phyloP scores from a whole-genome alignment of 768 basidiomycete genomes.

The Amanita pseudoporphyria region DNA sequence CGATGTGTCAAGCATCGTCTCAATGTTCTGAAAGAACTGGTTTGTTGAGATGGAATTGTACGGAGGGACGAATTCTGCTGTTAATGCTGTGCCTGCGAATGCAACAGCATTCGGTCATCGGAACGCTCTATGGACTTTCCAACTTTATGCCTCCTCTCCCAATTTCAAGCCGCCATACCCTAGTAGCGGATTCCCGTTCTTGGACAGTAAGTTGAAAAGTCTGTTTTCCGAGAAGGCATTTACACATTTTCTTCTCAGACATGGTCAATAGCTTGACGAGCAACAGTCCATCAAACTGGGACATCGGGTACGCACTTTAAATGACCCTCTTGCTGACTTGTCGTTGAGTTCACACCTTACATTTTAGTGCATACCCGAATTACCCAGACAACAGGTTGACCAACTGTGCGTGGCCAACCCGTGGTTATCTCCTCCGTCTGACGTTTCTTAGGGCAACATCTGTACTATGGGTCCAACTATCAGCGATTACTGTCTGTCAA shows the following conservation, averaged over 20 bases:
- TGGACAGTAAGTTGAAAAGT: conserved; percentile 26
- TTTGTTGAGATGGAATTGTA: conserved; percentile 32
- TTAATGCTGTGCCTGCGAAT: conserved; percentile 29
- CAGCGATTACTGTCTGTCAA: conserved; percentile 23
- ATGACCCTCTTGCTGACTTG: not conserved
- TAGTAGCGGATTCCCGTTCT: conserved; percentile 29
- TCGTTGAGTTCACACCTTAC: not conserved
- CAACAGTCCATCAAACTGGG: conserved; percentile 24
- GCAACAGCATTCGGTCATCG: conserved; percentile 39
- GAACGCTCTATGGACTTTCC: conserved; percentile 34
- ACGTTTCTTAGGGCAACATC: conserved; percentile 19
- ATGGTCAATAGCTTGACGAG: conserved; percentile 23
- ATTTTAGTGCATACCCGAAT: conserved; percentile 29
- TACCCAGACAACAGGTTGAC: conserved; percentile 31
- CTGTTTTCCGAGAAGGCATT: not conserved
- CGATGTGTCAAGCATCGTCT: not conserved
- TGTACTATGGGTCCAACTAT: conserved; percentile 26
- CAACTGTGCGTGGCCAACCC: conserved; percentile 20
- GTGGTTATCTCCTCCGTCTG: not conserved
- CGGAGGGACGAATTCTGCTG: conserved; percentile 35
- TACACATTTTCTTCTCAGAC: conserved; percentile 12
- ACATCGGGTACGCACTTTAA: conserved; percentile 19
- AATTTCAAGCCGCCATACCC: conserved; percentile 33
- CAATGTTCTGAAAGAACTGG: conserved; percentile 18
- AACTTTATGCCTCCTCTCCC: conserved; percentile 37